phyloP scores from a whole-genome alignment of 805 yeast genomes.

The Nakazawaea molendinolei region DNA sequence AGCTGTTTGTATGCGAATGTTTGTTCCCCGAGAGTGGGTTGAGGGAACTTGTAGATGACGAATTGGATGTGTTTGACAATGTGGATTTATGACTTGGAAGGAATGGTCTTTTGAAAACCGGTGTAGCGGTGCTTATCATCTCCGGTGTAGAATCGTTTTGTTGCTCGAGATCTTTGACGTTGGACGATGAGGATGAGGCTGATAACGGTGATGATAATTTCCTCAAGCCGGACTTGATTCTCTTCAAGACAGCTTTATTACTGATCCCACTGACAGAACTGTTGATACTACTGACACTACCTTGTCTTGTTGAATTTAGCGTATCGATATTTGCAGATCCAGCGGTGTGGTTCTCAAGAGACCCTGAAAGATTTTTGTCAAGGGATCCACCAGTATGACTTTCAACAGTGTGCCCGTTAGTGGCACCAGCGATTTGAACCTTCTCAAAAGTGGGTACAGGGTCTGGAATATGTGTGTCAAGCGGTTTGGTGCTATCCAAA shows the following conservation, averaged over 20 bases:
- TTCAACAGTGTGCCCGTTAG: too few species aligned
- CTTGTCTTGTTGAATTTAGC: slow-evolving; percentile 3
- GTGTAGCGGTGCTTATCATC: neutral
- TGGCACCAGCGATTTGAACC: too few species aligned
- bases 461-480: too few species aligned
- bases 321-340: too few species aligned
- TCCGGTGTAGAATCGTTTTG: too few species aligned
- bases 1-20: slow-evolving; percentile 8
- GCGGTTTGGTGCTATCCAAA: too few species aligned
- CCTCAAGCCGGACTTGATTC: slow-evolving; percentile 8
- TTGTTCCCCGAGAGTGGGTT: neutral
- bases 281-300: slow-evolving; percentile 5
- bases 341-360: too few species aligned
- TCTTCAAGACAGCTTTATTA: slow-evolving; percentile 4
- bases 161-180: too few species aligned
- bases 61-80: slow-evolving; percentile 7
- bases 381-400: neutral
- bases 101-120: slow-evolving; percentile 7
- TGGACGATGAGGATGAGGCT: too few species aligned
- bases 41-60: slow-evolving; percentile 4
- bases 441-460: too few species aligned
- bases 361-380: too few species aligned
- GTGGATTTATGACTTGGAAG: slow-evolving; percentile 6
- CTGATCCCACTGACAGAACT: neutral
- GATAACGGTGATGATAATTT: slow-evolving; percentile 6